Base-by-base conservation (phyloP, 2,329 filamentous ascomycete genomes). In the Venturiaceae sp. region DNA sequence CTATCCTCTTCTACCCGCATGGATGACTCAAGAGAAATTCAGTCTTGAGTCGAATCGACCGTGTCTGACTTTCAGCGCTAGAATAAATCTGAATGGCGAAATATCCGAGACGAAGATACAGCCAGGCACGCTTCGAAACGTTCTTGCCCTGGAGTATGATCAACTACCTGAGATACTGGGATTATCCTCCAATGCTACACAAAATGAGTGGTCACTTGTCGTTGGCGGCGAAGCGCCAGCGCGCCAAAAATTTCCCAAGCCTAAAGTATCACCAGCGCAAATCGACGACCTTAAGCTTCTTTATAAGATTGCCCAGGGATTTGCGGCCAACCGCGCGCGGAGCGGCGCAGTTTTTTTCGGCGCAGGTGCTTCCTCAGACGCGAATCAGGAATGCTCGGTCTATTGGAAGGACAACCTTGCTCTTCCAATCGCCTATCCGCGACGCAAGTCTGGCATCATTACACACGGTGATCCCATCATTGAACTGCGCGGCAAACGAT, bases 61-160 rank as follows among this genome's bases (percentile, higher is more conserved):
- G 2, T 78, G 78, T 14, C 68, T 86, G 33, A 86, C 83, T 0
- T 82, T 85, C 65, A 85, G 82, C 64, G 79, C 80, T 7, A 78
- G 77, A 60, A 66, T 86, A 41, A 75, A 82, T 61, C 62, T 66
- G 1, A 63, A 74, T 21, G 83, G 82, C 9, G 71, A 78, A 4
- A 74, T 82, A 3, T 63, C 83, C 2, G 82, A 84, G 33, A 76
- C 72, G 7, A 77, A 79, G 47, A 73, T 86, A 21, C 71, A 71
- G 34, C 75, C 80, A 33, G 83, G 83, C 1, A 76, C 71, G 9
- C 69, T 83, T 21, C 74, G 74, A 5, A 84, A 84, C 53, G 77
- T 85, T 1, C 68, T 80, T 19, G 75, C 72, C 28, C 63, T 85
- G 14, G 82, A 80, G 1, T 59, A 59, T 28, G 28, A n/a, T 32